Conservation (phyloP, 1,284 basidiomycete species). For the Cutaneotrichosporon sp. region DNA sequence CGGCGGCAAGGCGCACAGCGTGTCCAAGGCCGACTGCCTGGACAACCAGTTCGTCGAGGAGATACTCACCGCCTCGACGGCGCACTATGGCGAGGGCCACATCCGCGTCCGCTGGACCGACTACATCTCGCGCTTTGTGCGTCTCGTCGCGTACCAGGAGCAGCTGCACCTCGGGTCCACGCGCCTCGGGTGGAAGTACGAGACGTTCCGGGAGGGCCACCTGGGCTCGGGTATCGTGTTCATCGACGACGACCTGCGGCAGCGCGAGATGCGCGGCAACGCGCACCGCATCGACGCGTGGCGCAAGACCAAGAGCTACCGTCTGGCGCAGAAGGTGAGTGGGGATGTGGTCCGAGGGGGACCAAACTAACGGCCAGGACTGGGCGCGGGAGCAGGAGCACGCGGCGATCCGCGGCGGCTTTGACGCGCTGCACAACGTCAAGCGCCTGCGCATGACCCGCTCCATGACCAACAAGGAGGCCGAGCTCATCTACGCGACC, state of each 20-base stretch:
- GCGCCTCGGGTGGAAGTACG: conserved; percentile 62
- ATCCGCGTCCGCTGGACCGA: conserved; percentile 78
- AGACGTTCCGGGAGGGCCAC: conserved; percentile 44
- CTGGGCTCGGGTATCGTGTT: conserved; percentile 72
- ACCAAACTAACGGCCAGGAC: conserved; percentile 56
- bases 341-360: background rate
- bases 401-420: conserved; percentile 61
- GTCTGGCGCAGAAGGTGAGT: conserved; percentile 62
- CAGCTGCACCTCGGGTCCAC: conserved; percentile 68
- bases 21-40: conserved; percentile 63
- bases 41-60: conserved; percentile 92
- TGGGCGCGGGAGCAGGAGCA: conserved; percentile 57
- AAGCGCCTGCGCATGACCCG: conserved; percentile 65
- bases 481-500: conserved; percentile 71
- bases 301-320: conserved; percentile 68
- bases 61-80: conserved; percentile 69
- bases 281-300: conserved; percentile 76
- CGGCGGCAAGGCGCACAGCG: conserved; percentile 21
- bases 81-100: conserved; percentile 74
- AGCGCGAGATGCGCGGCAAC: conserved; percentile 67
- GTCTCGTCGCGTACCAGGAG: conserved; percentile 75
- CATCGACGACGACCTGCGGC: conserved; percentile 62
- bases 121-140: conserved; percentile 71
- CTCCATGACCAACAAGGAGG: conserved; percentile 65
- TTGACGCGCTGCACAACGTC: conserved; percentile 74